These are phyloP conservation scores for Persicaria tinctoria DNA, from an alignment of 148 eudicot species.

Conservation along the genomic window DNA sequence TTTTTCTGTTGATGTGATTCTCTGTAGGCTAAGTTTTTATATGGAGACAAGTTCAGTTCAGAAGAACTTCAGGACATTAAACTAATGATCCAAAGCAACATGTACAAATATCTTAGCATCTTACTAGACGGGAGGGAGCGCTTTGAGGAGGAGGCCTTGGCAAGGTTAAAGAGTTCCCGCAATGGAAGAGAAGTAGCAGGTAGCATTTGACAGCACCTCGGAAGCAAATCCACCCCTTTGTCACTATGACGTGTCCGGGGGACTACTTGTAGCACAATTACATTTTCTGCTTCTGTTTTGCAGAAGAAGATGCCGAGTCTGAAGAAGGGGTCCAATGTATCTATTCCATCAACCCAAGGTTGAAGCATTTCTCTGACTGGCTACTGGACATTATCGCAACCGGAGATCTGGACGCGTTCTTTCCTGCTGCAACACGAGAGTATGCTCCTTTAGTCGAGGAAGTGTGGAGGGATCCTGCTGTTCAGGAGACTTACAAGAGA, in stretches of 20 bases:
- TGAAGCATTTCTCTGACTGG: slow-evolving; percentile 97
- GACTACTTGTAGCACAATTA: background rate
- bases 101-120: slow-evolving; percentile 83
- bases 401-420: slow-evolving; percentile 92
- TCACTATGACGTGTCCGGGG: no score
- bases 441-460: slow-evolving; percentile 97
- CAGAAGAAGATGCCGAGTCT: slow-evolving; percentile 40
- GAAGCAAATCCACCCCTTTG: no score
- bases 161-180: slow-evolving; percentile 19
- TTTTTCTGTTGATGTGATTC: background rate
- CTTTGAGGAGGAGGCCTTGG: slow-evolving; percentile 75
- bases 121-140: slow-evolving; percentile 91
- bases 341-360: slow-evolving; percentile 70
- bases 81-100: slow-evolving; percentile 92
- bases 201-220: background rate
- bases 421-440: slow-evolving; percentile 97
- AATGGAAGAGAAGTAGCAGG: slow-evolving; percentile 12
- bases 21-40: slow-evolving; percentile 80
- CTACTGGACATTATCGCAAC: slow-evolving; percentile 92
- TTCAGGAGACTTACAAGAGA: slow-evolving; percentile 75
- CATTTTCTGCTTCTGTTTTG: background rate
- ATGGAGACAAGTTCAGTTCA: slow-evolving; percentile 60
- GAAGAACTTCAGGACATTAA: slow-evolving; percentile 86
- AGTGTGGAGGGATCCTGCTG: slow-evolving; percentile 96
- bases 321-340: slow-evolving; percentile 33